Evolutionary conservation across 2,329 filamentous ascomycete genomes (phyloP).

Genomic region (Tolypocladium album): DNA sequence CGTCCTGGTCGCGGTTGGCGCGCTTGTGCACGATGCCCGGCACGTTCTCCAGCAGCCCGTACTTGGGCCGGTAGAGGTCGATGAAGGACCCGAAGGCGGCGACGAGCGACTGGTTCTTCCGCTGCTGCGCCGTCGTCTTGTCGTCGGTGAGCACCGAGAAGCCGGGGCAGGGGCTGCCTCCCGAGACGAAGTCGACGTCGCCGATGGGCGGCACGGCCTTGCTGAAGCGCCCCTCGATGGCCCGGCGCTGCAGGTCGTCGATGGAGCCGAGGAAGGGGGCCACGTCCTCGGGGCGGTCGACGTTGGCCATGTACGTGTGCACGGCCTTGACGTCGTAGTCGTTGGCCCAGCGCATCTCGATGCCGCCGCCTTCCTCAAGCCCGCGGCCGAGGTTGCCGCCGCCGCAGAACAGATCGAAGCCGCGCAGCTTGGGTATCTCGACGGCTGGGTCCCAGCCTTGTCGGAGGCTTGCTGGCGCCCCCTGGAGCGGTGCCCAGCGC

Average conservation of each 20-base stretch:
- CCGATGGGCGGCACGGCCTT: conserved; percentile 45
- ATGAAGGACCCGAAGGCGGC: conserved; percentile 66
- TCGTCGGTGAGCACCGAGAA: conserved; percentile 56
- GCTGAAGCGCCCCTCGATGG: conserved; percentile 39
- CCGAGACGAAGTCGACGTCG: conserved; percentile 57
- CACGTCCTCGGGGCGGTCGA: conserved; percentile 23
- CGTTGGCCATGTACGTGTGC: conserved; percentile 65
- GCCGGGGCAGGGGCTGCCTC: conserved; percentile 68
- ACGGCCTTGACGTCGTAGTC: conserved; percentile 55
- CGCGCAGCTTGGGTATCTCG: conserved; percentile 33
- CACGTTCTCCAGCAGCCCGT: conserved; percentile 71
- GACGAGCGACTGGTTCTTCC: conserved; percentile 65
- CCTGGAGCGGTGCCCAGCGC: conserved; percentile 23
- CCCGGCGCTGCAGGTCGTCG: conserved; percentile 51
- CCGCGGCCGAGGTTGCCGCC: conserved; percentile 69
- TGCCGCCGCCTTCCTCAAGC: conserved; percentile 58
- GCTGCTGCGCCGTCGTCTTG: conserved; percentile 41
- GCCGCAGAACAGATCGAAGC: conserved; percentile 67
- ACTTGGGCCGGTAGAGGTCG: conserved; percentile 66
- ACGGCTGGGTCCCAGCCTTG: conserved; percentile 44
- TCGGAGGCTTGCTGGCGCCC: conserved; percentile 25
- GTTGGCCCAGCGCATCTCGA: conserved; percentile 56
- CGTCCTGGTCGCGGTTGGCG: conserved; percentile 41
- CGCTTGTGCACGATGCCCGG: conserved; percentile 46
- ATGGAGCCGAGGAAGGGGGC: conserved; percentile 60